Evolutionary conservation across 1,139 yeast species (phyloP).

Genomic region (Debaryomyces psychrophilus): DNA sequence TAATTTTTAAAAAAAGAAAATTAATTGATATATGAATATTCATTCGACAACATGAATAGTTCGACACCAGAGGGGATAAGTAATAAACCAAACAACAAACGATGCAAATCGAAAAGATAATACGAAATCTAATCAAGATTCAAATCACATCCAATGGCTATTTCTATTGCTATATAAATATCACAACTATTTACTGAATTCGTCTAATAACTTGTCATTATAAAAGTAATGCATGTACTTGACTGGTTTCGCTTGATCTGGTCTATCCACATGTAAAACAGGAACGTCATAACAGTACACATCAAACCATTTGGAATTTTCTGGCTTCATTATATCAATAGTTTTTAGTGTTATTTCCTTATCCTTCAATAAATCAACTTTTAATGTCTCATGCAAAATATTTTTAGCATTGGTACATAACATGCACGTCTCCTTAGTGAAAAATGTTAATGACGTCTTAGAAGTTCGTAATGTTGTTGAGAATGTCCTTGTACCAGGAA

Average conservation of each 20-base stretch:
- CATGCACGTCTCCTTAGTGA: conserved; percentile 79
- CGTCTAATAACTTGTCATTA: conserved; percentile 58
- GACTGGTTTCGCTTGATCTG: conserved; percentile 47
- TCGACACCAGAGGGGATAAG: background rate
- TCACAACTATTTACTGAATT: conserved; percentile 28
- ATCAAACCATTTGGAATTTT: conserved; percentile 76
- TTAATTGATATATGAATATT: conserved; percentile 1
- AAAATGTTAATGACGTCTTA: conserved; percentile 53
- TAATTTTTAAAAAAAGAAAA: background rate
- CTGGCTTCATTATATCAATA: conserved; percentile 70
- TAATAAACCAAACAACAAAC: background rate
- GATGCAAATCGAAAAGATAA: background rate
- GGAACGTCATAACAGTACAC: conserved; percentile 89
- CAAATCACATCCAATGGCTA: background rate
- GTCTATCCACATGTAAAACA: conserved; percentile 71
- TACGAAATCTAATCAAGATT: background rate
- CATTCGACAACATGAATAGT: conserved; percentile 6
- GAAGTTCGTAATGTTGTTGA: background rate
- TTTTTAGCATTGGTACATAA: conserved; percentile 74
- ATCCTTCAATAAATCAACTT: conserved; percentile 24
- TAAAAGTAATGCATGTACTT: conserved; percentile 80
- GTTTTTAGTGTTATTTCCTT: conserved; percentile 41
- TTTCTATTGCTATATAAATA: background rate
- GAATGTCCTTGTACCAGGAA: background rate
- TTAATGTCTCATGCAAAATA: conserved; percentile 48